phyloP scores from a whole-genome alignment of 352 stramenopile species.

The Blastocystis sp. region DNA sequence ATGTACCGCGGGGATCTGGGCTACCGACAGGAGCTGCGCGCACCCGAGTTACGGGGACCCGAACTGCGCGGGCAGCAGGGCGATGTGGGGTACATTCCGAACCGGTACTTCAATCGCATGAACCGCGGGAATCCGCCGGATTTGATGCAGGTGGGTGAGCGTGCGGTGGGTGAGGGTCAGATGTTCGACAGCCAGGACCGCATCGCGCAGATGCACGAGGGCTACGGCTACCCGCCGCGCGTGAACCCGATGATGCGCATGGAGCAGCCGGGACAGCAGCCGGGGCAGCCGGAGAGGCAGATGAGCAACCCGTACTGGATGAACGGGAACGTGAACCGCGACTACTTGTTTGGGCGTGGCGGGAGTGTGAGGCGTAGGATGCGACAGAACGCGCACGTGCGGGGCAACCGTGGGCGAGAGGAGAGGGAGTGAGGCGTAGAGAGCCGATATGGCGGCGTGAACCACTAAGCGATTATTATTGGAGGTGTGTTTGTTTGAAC shows the following conservation, averaged over 20 bases:
- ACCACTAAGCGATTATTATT: no score
- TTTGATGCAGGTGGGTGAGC: constrained; percentile 21
- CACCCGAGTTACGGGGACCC: neutral
- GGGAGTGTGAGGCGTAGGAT: constrained; percentile 9
- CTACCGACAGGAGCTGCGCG: neutral
- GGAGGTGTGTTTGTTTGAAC: constrained; percentile 2
- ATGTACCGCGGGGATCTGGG: neutral
- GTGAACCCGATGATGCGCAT: neutral
- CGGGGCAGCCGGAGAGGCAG: neutral
- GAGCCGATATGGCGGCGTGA: no score
- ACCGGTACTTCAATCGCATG: constrained; percentile 58
- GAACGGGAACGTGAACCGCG: neutral
- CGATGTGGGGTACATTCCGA: constrained; percentile 16
- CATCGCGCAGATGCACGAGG: neutral
- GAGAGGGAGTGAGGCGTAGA: neutral
- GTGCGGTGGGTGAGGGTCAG: neutral
- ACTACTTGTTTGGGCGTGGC: neutral
- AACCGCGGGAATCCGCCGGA: neutral
- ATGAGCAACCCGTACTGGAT: neutral
- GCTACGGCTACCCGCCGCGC: neutral
- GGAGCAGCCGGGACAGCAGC: constrained; percentile 5
- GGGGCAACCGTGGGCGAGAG: neutral
- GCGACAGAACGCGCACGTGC: neutral
- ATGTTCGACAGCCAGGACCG: neutral
- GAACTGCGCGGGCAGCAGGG: neutral